A percentile compares a stretch with the other conserved stretches of the same genome.
Conservation (phyloP, 805 yeast species). For the Candida andamanensis region DNA sequence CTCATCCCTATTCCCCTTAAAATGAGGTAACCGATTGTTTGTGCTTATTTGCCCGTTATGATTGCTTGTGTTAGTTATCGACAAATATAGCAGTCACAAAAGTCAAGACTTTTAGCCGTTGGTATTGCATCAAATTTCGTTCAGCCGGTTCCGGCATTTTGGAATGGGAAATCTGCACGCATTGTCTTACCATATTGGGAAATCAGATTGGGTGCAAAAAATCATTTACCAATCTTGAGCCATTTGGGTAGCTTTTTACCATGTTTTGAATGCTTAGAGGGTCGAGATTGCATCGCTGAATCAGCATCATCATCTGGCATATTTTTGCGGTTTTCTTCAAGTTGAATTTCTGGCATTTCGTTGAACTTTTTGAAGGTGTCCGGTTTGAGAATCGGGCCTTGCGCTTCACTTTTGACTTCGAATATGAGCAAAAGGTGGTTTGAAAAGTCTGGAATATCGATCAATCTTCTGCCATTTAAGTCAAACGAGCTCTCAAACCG, state of each 20-base stretch:
- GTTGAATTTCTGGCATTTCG: conserved; percentile 32
- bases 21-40: too few relatives aligned
- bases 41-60: too few relatives aligned
- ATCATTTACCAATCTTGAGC: conserved; percentile 16
- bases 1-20: too few relatives aligned
- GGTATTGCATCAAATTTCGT: background rate
- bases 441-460: conserved; percentile 26
- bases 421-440: conserved; percentile 29
- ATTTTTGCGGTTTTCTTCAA: conserved; percentile 27
- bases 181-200: too few relatives aligned
- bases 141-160: too few relatives aligned
- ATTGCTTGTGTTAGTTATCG: too few relatives aligned
- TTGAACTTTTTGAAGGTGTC: conserved; percentile 15
- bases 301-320: conserved; percentile 23
- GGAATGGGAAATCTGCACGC: too few relatives aligned
- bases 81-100: too few relatives aligned
- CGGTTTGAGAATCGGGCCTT: conserved; percentile 5
- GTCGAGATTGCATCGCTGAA: background rate
- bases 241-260: conserved; percentile 18
- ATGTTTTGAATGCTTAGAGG: background rate
- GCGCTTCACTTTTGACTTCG: conserved; percentile 17
- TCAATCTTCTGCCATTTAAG: conserved; percentile 20
- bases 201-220: background rate
- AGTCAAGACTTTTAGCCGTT: background rate
- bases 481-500: conserved; percentile 22